Conservation (phyloP, 202 grass and related monocot genomes). For the Musa balbisiana region DNA sequence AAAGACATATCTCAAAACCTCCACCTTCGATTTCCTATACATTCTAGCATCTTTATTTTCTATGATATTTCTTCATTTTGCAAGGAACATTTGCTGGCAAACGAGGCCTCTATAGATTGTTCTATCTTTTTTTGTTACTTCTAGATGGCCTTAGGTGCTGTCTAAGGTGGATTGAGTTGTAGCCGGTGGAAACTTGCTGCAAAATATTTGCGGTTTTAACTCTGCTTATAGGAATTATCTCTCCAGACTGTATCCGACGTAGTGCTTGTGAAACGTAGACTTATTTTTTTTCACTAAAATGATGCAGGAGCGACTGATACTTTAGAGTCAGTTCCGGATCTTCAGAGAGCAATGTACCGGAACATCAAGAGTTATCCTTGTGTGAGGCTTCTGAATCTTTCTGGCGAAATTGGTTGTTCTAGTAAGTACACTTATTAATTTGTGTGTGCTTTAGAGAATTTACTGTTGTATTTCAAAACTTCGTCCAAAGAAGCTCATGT, state of each 20-base stretch:
- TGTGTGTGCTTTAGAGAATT: not conserved
- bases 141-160: no score
- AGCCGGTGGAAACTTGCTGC: not conserved
- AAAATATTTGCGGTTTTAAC: not conserved
- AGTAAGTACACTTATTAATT: slow-evolving; percentile 42
- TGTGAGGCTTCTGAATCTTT: slow-evolving; percentile 82
- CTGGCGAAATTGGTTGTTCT: slow-evolving; percentile 87
- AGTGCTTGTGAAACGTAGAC: not conserved
- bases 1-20: not conserved
- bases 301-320: slow-evolving; percentile 40
- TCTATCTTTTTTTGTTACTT: no score
- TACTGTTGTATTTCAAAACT: slow-evolving; percentile 9
- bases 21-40: not conserved
- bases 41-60: not conserved
- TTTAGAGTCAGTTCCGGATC: slow-evolving; percentile 89
- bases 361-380: slow-evolving; percentile 86
- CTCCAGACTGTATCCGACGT: no score
- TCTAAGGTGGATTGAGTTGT: no score
- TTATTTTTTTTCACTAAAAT: slow-evolving; percentile 8
- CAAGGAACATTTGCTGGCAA: not conserved
- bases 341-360: slow-evolving; percentile 82
- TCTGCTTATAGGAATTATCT: no score
- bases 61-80: not conserved
- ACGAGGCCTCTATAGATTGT: not conserved
- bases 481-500: slow-evolving; percentile 6